Conservation (phyloP, 345 rosid genomes). For the Citrus cavaleriei region DNA sequence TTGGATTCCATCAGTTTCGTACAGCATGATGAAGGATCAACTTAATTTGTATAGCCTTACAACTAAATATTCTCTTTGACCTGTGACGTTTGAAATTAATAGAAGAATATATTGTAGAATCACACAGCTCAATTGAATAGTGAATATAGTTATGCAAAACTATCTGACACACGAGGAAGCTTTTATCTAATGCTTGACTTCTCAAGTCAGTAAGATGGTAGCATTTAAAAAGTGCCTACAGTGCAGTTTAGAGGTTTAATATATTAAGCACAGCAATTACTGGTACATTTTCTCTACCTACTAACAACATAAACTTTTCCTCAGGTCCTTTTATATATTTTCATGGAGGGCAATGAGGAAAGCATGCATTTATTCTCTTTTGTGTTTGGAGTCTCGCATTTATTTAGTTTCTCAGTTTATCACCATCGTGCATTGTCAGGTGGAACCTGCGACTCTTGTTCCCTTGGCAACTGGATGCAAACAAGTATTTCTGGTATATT, state of each 20-base stretch:
- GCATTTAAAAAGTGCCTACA: neutral
- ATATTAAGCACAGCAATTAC: neutral
- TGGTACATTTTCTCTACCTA: neutral
- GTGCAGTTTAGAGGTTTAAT: neutral
- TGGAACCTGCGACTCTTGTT: constrained; percentile 96
- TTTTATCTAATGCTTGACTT: neutral
- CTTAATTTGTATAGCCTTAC: neutral
- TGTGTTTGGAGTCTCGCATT: neutral
- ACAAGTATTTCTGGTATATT: constrained; percentile 91
- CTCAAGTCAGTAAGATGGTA: neutral
- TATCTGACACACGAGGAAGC: too few species aligned
- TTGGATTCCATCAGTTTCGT: neutral
- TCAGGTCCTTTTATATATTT: neutral
- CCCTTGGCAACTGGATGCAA: constrained; percentile 93
- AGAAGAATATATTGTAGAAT: neutral
- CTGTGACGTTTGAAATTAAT: neutral
- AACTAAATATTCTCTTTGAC: neutral
- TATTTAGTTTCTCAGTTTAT: neutral
- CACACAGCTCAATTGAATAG: neutral
- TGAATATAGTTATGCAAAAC: neutral
- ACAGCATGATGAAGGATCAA: neutral
- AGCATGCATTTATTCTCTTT: neutral
- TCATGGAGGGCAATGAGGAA: neutral
- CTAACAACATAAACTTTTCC: neutral
- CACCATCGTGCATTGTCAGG: constrained; percentile 37